Conservation (phyloP, 2,329 filamentous ascomycete species). For the Tolypocladium paradoxum region DNA sequence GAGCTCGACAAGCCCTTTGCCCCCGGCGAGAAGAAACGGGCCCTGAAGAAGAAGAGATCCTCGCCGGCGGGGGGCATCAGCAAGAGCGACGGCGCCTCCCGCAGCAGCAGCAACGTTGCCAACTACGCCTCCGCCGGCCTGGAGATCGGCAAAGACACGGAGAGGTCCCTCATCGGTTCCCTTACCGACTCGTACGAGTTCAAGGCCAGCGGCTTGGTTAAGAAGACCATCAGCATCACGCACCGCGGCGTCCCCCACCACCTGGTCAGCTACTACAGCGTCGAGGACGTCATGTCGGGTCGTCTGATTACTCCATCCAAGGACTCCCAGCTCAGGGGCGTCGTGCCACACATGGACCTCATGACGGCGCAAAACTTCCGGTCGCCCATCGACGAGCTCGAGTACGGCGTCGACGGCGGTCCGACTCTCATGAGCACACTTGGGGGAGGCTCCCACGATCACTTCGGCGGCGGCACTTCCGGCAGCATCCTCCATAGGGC, state of each 20-base stretch:
- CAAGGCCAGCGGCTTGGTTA: constrained; percentile 71
- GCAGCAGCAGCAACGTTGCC: constrained; percentile 9
- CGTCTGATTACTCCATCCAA: constrained; percentile 47
- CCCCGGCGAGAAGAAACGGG: constrained; percentile 75
- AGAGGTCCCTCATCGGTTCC: constrained; percentile 57
- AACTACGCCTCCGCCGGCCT: constrained; percentile 3
- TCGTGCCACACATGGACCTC: constrained; percentile 47
- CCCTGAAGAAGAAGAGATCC: constrained; percentile 56
- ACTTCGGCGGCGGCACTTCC: constrained; percentile 1
- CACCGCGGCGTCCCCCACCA: constrained; percentile 69
- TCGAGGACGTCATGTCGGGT: constrained; percentile 64
- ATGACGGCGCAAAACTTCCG: constrained; percentile 56
- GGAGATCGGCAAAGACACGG: constrained; percentile 15
- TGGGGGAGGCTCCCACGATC: constrained; percentile 4
- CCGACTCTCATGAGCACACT: constrained; percentile 5
- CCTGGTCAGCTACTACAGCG: constrained; percentile 78
- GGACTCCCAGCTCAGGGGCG: constrained; percentile 23
- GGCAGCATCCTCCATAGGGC: constrained; percentile 13
- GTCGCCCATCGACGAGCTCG: constrained; percentile 50
- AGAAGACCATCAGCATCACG: constrained; percentile 83
- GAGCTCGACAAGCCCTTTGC: constrained; percentile 70
- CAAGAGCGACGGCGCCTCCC: constrained; percentile 20
- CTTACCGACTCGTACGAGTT: constrained; percentile 85
- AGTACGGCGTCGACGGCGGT: constrained; percentile 16
- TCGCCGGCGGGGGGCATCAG: constrained; percentile 18